Percentiles rank a stretch among this genome's conserved stretches.
Evolutionary conservation across 805 yeast species (phyloP).

Genomic region (Wickerhamiella cacticola): DNA sequence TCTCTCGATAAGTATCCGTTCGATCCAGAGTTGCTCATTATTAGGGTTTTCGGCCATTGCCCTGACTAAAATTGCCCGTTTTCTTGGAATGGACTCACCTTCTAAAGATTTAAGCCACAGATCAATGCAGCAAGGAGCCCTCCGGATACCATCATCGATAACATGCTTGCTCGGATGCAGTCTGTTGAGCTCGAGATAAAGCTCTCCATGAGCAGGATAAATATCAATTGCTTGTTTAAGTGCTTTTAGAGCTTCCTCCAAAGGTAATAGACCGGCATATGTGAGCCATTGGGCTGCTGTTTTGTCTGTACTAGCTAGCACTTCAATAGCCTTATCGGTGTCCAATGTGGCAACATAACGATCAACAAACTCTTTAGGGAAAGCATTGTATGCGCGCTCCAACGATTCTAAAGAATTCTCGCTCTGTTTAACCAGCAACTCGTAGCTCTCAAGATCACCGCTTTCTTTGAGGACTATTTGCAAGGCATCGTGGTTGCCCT

Average conservation of each 20-base stretch:
- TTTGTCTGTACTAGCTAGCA: not conserved
- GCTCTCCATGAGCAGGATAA: not conserved
- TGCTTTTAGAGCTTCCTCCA: not conserved
- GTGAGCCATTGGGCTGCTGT: not conserved
- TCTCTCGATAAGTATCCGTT: conserved; percentile 47
- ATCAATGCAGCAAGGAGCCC: conserved; percentile 1
- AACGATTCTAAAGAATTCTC: not conserved
- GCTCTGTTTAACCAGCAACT: not conserved
- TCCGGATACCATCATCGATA: not conserved
- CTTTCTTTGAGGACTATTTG: not conserved
- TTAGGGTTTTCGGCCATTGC: conserved; percentile 34
- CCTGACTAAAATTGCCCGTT: not conserved
- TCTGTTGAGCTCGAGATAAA: not conserved
- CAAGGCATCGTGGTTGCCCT: not conserved
- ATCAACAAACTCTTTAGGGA: not conserved
- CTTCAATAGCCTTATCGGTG: not conserved
- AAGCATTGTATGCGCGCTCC: conserved; percentile 2
- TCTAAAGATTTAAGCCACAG: conserved; percentile 4
- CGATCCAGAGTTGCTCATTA: conserved; percentile 45
- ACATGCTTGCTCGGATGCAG: not conserved
- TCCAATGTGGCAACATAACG: not conserved
- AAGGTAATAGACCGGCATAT: not conserved
- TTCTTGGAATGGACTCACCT: too few relatives aligned
- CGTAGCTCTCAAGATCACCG: not conserved
- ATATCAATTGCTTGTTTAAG: not conserved